Evolutionary conservation across 441 rosid genomes (phyloP).

Genomic region (Codiaeum variegatum): DNA sequence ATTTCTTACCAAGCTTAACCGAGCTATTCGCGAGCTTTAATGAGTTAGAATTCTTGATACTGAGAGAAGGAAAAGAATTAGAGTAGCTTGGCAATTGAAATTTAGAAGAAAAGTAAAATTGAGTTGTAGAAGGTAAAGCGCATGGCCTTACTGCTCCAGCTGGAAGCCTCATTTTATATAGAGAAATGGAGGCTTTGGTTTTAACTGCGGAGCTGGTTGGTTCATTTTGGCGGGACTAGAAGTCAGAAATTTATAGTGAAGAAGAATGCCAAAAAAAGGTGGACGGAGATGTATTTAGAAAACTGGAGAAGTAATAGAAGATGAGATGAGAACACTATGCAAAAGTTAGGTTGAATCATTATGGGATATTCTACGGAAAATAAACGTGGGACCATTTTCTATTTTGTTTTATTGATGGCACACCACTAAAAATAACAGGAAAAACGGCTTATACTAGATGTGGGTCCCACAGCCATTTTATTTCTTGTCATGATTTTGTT

Average conservation of each 20-base stretch:
- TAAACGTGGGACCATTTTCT: too few relatives aligned
- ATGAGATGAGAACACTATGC: not conserved
- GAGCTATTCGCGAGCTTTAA: not conserved
- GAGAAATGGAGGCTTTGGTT: not conserved
- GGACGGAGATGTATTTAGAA: constrained; percentile 25
- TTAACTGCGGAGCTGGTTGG: too few relatives aligned
- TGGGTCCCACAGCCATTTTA: not conserved
- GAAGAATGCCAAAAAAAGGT: not conserved
- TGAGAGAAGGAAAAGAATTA: too few relatives aligned
- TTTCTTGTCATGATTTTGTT: too few relatives aligned
- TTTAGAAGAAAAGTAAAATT: not conserved
- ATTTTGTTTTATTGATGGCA: not conserved
- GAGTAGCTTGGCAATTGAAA: not conserved
- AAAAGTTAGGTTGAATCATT: too few relatives aligned
- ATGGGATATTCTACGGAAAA: too few relatives aligned
- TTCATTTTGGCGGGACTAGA: constrained; percentile 8
- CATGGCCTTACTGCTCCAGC: constrained; percentile 14
- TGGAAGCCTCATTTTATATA: constrained; percentile 24
- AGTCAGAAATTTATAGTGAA: constrained; percentile 14
- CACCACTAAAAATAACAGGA: not conserved
- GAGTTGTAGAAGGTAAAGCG: constrained; percentile 9
- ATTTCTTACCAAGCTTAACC: constrained; percentile 36
- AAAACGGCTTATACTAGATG: not conserved
- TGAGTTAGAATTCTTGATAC: not conserved
- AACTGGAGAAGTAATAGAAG: not conserved